Conservation (phyloP, 1,139 yeast species). For the Pichia sp. region DNA sequence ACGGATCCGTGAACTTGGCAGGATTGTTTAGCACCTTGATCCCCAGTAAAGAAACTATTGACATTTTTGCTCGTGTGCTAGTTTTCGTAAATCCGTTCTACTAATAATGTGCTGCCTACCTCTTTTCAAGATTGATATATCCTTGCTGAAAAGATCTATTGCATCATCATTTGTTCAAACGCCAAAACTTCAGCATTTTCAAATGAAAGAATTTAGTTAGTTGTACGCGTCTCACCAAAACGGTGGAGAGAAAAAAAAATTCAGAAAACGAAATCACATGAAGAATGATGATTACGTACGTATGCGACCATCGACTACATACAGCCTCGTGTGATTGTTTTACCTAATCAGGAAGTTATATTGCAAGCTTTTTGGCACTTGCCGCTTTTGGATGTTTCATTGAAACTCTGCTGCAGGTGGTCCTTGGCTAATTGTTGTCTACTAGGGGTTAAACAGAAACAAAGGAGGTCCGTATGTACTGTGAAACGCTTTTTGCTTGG, state of each 20-base stretch:
- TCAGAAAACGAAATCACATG: not conserved
- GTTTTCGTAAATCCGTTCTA: not conserved
- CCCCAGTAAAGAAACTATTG: slow-evolving; percentile 88
- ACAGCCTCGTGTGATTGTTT: slow-evolving; percentile 1
- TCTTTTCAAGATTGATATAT: no score
- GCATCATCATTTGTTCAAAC: no score
- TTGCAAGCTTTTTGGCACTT: not conserved
- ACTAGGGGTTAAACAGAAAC: not conserved
- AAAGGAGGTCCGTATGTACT: not conserved
- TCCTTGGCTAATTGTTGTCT: not conserved
- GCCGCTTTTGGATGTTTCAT: slow-evolving; percentile 10
- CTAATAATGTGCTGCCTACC: not conserved
- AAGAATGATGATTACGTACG: not conserved
- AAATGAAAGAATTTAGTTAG: no score
- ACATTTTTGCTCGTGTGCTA: slow-evolving; percentile 41
- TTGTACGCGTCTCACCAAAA: no score
- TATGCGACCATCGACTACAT: not conserved
- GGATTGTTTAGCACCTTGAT: slow-evolving; percentile 93
- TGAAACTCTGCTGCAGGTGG: not conserved
- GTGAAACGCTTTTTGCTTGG: no score
- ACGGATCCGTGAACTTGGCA: slow-evolving; percentile 88
- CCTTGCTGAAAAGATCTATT: no score
- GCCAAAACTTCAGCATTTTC: no score
- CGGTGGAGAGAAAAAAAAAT: not conserved
- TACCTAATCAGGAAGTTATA: not conserved